phyloP scores from a whole-genome alignment of 495 filamentous ascomycete species.

The Thozetella sp. region DNA sequence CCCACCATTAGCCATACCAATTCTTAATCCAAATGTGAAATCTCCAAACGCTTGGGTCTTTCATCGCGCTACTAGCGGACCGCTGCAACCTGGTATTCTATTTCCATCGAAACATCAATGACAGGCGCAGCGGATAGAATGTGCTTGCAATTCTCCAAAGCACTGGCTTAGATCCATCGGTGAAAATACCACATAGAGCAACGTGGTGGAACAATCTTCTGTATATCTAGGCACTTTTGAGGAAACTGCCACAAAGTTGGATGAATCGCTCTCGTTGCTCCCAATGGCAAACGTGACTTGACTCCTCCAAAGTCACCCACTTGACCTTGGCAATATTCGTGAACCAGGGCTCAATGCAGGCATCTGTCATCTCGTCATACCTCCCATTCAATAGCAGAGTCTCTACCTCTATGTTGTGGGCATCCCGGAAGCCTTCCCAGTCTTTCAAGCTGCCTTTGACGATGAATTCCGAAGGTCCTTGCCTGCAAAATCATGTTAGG shows the following conservation, averaged over 20 bases:
- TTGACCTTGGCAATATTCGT: conserved; percentile 38
- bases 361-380: conserved; percentile 49
- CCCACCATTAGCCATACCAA: too few relatives aligned
- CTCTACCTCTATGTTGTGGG: conserved; percentile 41
- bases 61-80: too few relatives aligned
- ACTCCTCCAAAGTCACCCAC: conserved; percentile 44
- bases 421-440: conserved; percentile 34
- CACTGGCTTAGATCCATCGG: too few relatives aligned
- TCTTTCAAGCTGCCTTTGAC: conserved; percentile 43
- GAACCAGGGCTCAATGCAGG: conserved; percentile 43
- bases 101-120: too few relatives aligned
- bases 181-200: too few relatives aligned
- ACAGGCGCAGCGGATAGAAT: too few relatives aligned
- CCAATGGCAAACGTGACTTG: conserved; percentile 47
- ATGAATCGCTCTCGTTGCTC: conserved; percentile 43
- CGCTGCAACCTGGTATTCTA: too few relatives aligned
- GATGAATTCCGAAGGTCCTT: conserved; percentile 50
- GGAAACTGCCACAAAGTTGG: conserved; percentile 21
- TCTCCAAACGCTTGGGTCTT: too few relatives aligned
- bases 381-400: conserved; percentile 52
- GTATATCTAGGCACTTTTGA: too few relatives aligned
- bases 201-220: too few relatives aligned
- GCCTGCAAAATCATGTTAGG: conserved; percentile 21
- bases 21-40: too few relatives aligned
- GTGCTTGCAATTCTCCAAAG: too few relatives aligned